Conservation (phyloP, 768 basidiomycete genomes). For the Pisolithus sp. region DNA sequence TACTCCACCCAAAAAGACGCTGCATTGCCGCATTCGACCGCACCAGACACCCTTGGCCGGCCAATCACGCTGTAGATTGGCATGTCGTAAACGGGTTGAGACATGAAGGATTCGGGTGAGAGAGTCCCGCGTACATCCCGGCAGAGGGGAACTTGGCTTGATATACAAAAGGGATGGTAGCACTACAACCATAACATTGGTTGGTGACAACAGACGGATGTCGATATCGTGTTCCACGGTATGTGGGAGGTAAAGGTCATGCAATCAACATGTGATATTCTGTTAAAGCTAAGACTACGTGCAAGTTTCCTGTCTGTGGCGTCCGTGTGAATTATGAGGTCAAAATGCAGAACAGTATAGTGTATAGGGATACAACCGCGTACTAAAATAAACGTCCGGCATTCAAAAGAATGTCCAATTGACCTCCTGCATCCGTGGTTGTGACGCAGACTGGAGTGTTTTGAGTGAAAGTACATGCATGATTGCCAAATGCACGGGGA, state of each 20-base stretch:
- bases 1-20: slow-evolving; percentile 61
- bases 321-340: slow-evolving; percentile 8
- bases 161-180: too few relatives aligned
- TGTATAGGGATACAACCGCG: slow-evolving; percentile 5
- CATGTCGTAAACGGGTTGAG: slow-evolving; percentile 8
- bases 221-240: too few relatives aligned
- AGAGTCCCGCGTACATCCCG: too few relatives aligned
- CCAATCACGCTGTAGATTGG: slow-evolving; percentile 24
- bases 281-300: slow-evolving; percentile 3
- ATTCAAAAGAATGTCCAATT: slow-evolving; percentile 7
- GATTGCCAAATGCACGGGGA: slow-evolving; percentile 5
- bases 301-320: not conserved
- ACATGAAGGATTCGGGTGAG: slow-evolving; percentile 7
- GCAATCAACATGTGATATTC: not conserved
- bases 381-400: slow-evolving; percentile 14
- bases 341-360: slow-evolving; percentile 7
- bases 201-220: too few relatives aligned
- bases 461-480: slow-evolving; percentile 2
- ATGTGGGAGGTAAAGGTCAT: not conserved
- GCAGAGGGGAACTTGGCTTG: too few relatives aligned
- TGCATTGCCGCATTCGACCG: slow-evolving; percentile 50
- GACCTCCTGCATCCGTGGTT: not conserved
- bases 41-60: slow-evolving; percentile 31
- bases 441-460: slow-evolving; percentile 2
- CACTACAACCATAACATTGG: too few relatives aligned